These are phyloP conservation scores for Yamadazyma taylorii DNA, from an alignment of 1,139 yeast genomes.

Conservation along the genomic window DNA sequence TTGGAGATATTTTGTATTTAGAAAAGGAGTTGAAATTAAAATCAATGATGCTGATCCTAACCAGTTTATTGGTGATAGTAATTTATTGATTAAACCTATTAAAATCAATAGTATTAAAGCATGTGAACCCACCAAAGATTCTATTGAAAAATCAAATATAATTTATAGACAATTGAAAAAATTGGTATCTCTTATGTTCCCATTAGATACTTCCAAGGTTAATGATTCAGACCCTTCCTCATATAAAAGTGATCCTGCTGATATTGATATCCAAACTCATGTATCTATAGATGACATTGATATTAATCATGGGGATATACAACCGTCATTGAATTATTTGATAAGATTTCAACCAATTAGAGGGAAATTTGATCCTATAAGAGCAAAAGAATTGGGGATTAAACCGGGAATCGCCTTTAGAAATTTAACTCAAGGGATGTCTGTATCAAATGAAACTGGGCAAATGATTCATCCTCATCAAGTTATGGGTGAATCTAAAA, in stretches of 20 bases:
- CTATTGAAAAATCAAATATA: background rate
- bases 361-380: conserved; percentile 71
- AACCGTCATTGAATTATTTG: conserved; percentile 53
- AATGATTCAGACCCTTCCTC: conserved; percentile 41
- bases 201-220: conserved; percentile 39
- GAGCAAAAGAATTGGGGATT: conserved; percentile 69
- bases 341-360: conserved; percentile 66
- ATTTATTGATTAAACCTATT: conserved; percentile 54
- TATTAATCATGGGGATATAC: conserved; percentile 15
- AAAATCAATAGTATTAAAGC: conserved; percentile 22
- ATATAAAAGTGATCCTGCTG: conserved; percentile 41
- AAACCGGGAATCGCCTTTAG: conserved; percentile 64
- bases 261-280: conserved; percentile 44
- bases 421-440: conserved; percentile 57
- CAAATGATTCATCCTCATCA: conserved; percentile 61
- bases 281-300: conserved; percentile 20
- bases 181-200: conserved; percentile 49
- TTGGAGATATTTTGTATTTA: conserved; percentile 88
- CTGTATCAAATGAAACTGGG: conserved; percentile 60
- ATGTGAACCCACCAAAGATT: background rate
- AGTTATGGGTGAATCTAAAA: conserved; percentile 64
- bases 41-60: conserved; percentile 39
- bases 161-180: conserved; percentile 27
- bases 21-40: conserved; percentile 67
- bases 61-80: conserved; percentile 48